phyloP scores from a whole-genome alignment of 169 alveolate species.

The Ichthyophthirius multifiliis region DNA sequence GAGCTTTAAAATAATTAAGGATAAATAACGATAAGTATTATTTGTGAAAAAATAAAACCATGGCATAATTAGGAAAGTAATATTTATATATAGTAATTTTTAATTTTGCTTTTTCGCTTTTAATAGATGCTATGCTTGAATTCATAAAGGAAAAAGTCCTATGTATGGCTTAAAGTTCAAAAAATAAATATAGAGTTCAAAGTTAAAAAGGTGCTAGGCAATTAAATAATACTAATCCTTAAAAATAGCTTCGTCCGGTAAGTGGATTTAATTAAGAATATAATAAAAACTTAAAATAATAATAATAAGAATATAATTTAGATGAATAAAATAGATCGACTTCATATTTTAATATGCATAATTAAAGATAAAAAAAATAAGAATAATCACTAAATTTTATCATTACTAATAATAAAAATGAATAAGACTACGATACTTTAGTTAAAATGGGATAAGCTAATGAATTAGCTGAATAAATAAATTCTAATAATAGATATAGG shows the following conservation, averaged over 20 bases:
- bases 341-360: slow-evolving; percentile 47
- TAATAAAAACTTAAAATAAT: background rate
- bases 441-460: slow-evolving; percentile 80
- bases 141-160: slow-evolving; percentile 30
- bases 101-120: background rate
- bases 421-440: slow-evolving; percentile 66
- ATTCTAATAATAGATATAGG: slow-evolving; percentile 49
- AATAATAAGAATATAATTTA: slow-evolving; percentile 5
- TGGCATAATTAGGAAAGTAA: slow-evolving; percentile 34
- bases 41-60: slow-evolving; percentile 27
- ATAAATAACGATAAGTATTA: slow-evolving; percentile 17
- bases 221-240: background rate
- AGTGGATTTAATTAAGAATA: slow-evolving; percentile 20
- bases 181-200: slow-evolving; percentile 18
- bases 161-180: slow-evolving; percentile 11
- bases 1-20: slow-evolving; percentile 24
- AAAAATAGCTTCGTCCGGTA: slow-evolving; percentile 5
- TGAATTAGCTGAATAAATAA: slow-evolving; percentile 63
- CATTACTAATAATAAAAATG: slow-evolving; percentile 63
- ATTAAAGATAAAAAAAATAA: slow-evolving; percentile 52
- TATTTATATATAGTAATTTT: background rate
- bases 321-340: background rate
- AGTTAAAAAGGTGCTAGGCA: slow-evolving; percentile 12
- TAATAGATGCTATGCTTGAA: slow-evolving; percentile 28
- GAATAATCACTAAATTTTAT: slow-evolving; percentile 59